Evolutionary conservation across 2,329 filamentous ascomycete genomes (phyloP).

Genomic region (Blumeria graminis): DNA sequence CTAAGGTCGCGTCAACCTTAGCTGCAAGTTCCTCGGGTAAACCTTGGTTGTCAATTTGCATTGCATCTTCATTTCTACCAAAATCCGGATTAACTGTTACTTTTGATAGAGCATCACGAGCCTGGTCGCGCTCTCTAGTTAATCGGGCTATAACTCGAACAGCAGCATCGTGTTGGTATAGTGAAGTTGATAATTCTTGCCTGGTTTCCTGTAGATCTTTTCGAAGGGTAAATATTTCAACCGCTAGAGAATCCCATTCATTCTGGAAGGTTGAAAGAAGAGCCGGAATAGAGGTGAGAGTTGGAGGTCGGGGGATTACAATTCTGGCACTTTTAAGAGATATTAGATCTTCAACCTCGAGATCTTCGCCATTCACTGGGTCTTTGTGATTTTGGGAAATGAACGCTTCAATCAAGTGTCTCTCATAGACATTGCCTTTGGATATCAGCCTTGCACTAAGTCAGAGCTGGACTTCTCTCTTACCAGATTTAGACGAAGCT

Average conservation of each 20-base stretch:
- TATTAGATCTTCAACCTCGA: conserved; percentile 65
- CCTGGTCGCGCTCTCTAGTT: conserved; percentile 80
- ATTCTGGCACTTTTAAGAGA: conserved; percentile 63
- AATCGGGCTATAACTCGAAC: conserved; percentile 79
- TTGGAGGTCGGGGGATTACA: conserved; percentile 73
- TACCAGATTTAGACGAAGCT: conserved; percentile 82
- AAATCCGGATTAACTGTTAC: conserved; percentile 44
- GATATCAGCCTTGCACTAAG: conserved; percentile 5
- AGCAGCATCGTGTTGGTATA: conserved; percentile 97
- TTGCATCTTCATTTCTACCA: conserved; percentile 47
- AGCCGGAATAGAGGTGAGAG: conserved; percentile 85
- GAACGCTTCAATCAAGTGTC: conserved; percentile 82
- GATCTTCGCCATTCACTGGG: conserved; percentile 66
- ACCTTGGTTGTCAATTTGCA: conserved; percentile 70
- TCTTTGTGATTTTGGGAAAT: conserved; percentile 85
- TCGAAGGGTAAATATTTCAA: conserved; percentile 78
- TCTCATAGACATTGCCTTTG: conserved; percentile 74
- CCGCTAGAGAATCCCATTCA: conserved; percentile 85
- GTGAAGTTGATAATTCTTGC: conserved; percentile 76
- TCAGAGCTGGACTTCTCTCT: conserved; percentile 14
- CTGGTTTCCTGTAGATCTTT: conserved; percentile 75
- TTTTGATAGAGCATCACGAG: conserved; percentile 66
- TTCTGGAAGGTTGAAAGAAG: conserved; percentile 89
- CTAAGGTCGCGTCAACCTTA: conserved; percentile 58
- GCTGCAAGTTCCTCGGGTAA: conserved; percentile 47